Conservation (phyloP, 352 stramenopile genomes). For the Pythium brachiatum region DNA sequence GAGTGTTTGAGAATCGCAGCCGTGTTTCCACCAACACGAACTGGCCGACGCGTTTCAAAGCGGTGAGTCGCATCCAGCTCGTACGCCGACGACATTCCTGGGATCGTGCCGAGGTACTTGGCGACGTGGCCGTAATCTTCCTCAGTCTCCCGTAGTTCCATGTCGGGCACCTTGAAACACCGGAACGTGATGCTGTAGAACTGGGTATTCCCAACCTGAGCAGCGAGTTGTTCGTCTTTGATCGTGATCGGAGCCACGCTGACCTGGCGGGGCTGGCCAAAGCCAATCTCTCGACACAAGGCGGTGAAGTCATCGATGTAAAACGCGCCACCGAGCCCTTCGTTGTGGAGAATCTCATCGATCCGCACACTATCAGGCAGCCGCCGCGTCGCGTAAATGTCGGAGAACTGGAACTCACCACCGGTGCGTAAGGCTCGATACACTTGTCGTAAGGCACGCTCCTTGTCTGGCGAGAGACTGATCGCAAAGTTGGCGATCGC, state of each 20-base stretch:
- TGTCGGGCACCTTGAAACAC: constrained; percentile 76
- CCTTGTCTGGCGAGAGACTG: constrained; percentile 88
- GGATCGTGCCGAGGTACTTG: constrained; percentile 89
- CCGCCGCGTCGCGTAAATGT: constrained; percentile 85
- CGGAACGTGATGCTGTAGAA: constrained; percentile 89
- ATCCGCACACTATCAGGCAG: constrained; percentile 57
- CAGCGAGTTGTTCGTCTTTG: constrained; percentile 44
- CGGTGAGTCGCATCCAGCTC: constrained; percentile 70
- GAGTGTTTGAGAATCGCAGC: constrained; percentile 70
- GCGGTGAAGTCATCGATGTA: constrained; percentile 92
- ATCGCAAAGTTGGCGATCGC: constrained; percentile 92
- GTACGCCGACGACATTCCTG: constrained; percentile 45
- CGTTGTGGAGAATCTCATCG: constrained; percentile 79
- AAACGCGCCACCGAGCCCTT: constrained; percentile 85
- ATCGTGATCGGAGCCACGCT: constrained; percentile 65
- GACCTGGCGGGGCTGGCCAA: constrained; percentile 82
- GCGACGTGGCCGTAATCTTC: constrained; percentile 93
- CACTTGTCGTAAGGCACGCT: constrained; percentile 76
- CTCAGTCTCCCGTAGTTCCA: constrained; percentile 47
- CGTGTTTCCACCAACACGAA: constrained; percentile 85
- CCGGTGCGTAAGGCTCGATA: constrained; percentile 73
- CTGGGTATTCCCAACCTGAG: constrained; percentile 57
- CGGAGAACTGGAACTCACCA: constrained; percentile 90
- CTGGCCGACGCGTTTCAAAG: constrained; percentile 73
- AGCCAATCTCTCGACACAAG: constrained; percentile 68